These are phyloP conservation scores for Zalaria obscura DNA, from an alignment of 2,329 filamentous ascomycete species.

Conservation along the genomic window DNA sequence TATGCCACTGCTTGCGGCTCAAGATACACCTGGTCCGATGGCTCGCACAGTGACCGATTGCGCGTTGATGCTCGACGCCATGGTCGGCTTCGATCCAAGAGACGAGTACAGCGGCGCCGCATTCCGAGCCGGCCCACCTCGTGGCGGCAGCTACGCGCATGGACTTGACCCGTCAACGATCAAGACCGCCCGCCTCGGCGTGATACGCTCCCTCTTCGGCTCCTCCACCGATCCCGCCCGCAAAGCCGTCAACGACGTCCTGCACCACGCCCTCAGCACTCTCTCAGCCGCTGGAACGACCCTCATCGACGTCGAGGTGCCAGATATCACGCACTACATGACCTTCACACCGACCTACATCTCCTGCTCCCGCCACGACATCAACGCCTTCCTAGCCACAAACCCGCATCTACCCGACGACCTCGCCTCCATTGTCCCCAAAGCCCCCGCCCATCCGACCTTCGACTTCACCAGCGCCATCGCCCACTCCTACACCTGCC, in stretches of 20 bases:
- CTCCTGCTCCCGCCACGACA: conserved; percentile 14
- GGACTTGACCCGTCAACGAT: conserved; percentile 8
- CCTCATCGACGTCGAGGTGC: conserved; percentile 14
- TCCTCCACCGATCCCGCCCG: conserved; percentile 10
- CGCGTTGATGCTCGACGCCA: conserved; percentile 16
- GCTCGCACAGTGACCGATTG: conserved; percentile 16
- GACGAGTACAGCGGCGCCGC: conserved; percentile 14
- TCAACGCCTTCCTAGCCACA: conserved; percentile 20
- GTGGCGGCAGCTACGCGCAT: conserved; percentile 16
- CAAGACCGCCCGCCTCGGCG: conserved; percentile 12
- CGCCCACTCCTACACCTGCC: neutral
- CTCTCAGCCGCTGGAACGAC: conserved; percentile 10
- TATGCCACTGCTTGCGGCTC: conserved; percentile 13
- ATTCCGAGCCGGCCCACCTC: conserved; percentile 10
- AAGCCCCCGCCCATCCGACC: neutral
- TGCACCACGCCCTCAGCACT: conserved; percentile 9
- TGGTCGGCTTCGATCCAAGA: conserved; percentile 15
- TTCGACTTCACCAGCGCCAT: neutral
- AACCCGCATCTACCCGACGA: conserved; percentile 20
- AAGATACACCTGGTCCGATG: conserved; percentile 19
- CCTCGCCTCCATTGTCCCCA: conserved; percentile 1
- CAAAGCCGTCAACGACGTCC: conserved; percentile 12
- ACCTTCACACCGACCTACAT: conserved; percentile 13
- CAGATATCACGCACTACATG: conserved; percentile 13
- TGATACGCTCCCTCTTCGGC: conserved; percentile 15